Evolutionary conservation across 2,329 filamentous ascomycete species (phyloP), one percentile per base, ranked within the genome.

Genomic region (Colletotrichum eleusines): DNA sequence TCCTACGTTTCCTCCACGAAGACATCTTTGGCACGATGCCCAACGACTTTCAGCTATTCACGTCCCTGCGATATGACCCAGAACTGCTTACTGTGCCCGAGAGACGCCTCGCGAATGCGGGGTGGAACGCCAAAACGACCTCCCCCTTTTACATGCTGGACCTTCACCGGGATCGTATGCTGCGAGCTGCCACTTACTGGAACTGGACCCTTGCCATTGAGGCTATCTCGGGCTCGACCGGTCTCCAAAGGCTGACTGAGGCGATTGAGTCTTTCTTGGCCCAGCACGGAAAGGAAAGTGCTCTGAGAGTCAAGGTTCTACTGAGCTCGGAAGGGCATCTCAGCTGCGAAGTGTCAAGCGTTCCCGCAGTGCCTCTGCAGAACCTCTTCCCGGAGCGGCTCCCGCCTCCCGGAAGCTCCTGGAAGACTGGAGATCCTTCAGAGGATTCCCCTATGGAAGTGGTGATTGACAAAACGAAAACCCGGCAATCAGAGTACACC

Each of bases 141-240:
- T 92, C 89, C 11, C 88, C 91, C 0, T 90, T 94, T 75, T 97
- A 97, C 80, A 94, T 97, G 86, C 87, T 96, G 20, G 85, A 90
- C 69, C 91, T 91, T 74, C 94, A 97, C 79, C 88, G 90, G 55
- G 92, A 95, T 78, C 91, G 94, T 63, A 87, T 97, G 78, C 84
- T 94, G n/a, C 86, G 83, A 67, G 89, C 89, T 18, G 89, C 89
- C 6, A 78, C 76, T 6, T 78, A 90, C 74, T 92, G 88, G 83
- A 76, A 80, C 7, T 91, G 88, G 89, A 74, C 80, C 1, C 71
- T 76, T 4, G 88, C 85, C 0, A 74, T 86, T 12, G 75, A 81
- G 0, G 73, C 75, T 5, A 79, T 91, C 8, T 76, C 80, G 0
- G 88, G 87, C 0, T 76, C 82, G 0, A 70, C 75, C 1, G 89